Evolutionary conservation across 768 basidiomycete genomes (phyloP), one percentile per base, ranked within the genome.

Genomic region (Clitopilus passeckerianus): DNA sequence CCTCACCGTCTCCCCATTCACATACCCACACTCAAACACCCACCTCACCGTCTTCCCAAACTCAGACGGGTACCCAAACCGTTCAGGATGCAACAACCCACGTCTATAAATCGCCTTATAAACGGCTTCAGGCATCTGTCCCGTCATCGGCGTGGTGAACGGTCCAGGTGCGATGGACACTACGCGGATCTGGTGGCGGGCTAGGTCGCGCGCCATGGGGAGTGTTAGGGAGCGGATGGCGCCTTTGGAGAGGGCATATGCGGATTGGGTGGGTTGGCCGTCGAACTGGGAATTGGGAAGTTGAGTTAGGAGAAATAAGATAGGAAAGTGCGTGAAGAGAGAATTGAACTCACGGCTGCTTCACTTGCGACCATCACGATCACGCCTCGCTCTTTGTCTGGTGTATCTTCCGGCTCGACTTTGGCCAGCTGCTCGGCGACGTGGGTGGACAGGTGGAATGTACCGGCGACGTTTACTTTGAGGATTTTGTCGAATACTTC

Each of bases 151-250:
- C 30, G 54, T 55, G n/a, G 54, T 55, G 16, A 59, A 59, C 1
- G 34, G 46, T 4, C 81, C 82, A 0, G 86, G 85, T 0, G 85
- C 86, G 60, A 87, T 73, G 22, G 82, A 76, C 43, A 85, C 80
- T 34, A 85, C 85, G 59, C 83, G 79, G 23, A 83, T 70, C 44
- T 76, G 79, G 62, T 84, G 76, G 5, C 79, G 72, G 0, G 80
- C 73, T 2, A 87, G 75, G 64, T 87, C 86, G 34, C 85, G 77
- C 4, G 86, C 82, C 77, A 86, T 78, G 3, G 85, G 85, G 3
- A 86, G 75, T 1, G 84, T 80, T 80, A 87, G 80, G 1, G 84
- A 82, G 20, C 71, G 71, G 6, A 87, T 63, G 0, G 80, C 86
- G 22, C 85, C 86, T 69, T 87, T 86, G 0, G 77, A 74, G 9